phyloP scores from a whole-genome alignment of 2,329 filamentous ascomycete species.

The Penicillium sp. region DNA sequence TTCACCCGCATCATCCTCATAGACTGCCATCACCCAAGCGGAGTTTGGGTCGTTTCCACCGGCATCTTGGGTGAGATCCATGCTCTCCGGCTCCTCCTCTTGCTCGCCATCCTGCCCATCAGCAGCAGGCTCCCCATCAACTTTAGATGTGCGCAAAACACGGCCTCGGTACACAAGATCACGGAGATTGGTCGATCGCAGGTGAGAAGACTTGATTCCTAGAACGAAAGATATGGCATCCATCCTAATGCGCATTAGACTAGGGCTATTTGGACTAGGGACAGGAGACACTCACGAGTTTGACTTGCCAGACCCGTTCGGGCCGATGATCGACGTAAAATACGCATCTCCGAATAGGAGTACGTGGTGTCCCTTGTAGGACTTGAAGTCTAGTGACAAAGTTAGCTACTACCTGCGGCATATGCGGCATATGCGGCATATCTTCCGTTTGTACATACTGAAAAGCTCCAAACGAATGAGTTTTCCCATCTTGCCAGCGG shows the following conservation, averaged over 20 bases:
- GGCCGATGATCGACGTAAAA: constrained; percentile 98
- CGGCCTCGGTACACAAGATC: constrained; percentile 95
- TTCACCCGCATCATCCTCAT: constrained; percentile 93
- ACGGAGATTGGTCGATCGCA: constrained; percentile 88
- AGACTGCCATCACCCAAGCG: constrained; percentile 99
- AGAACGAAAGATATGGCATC: constrained; percentile 99
- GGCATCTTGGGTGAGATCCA: constrained; percentile 59
- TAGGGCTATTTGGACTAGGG: neutral
- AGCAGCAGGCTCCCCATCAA: constrained; percentile 69
- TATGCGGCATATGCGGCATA: too few species aligned
- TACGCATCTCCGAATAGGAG: constrained; percentile 96
- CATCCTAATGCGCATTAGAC: constrained; percentile 63
- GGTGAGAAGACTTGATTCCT: constrained; percentile 96
- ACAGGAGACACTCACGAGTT: constrained; percentile 68
- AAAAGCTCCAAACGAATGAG: constrained; percentile 91
- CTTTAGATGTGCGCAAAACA: constrained; percentile 85
- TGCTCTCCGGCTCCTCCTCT: constrained; percentile 56
- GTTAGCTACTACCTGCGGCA: constrained; percentile 21
- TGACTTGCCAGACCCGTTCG: constrained; percentile 98
- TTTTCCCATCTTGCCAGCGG: constrained; percentile 75
- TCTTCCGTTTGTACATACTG: constrained; percentile 59
- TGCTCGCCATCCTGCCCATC: constrained; percentile 64
- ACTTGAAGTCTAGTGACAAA: constrained; percentile 81
- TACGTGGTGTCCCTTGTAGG: constrained; percentile 94
- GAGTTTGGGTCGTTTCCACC: constrained; percentile 78